These are phyloP conservation scores for Inga laurina DNA, from an alignment of 306 rosid genomes.

Conservation along the genomic window DNA sequence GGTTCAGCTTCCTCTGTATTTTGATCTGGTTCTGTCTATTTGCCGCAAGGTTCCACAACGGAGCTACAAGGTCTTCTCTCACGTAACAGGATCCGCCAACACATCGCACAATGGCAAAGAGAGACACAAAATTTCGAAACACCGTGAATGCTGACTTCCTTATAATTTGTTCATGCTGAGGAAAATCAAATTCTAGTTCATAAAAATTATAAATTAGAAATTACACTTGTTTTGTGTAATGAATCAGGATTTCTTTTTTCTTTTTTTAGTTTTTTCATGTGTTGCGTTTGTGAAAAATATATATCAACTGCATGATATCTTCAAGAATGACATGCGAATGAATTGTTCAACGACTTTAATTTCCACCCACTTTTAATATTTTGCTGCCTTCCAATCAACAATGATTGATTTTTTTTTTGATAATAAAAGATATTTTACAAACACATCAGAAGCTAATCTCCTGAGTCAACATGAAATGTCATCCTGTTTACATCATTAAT, in stretches of 20 bases:
- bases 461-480: too few relatives aligned
- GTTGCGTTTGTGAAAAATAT: not conserved
- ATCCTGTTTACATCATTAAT: too few relatives aligned
- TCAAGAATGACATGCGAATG: too few relatives aligned
- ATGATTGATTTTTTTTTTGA: too few relatives aligned
- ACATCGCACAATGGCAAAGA: not conserved
- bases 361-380: too few relatives aligned
- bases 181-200: not conserved
- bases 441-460: too few relatives aligned
- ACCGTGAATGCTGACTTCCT: not conserved
- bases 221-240: too few relatives aligned
- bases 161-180: not conserved
- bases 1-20: conserved; percentile 50
- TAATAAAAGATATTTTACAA: too few relatives aligned
- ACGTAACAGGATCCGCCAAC: not conserved
- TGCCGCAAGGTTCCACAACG: conserved; percentile 50
- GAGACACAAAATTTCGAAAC: not conserved
- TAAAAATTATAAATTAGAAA: too few relatives aligned
- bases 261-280: not conserved
- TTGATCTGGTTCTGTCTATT: conserved; percentile 40
- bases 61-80: conserved; percentile 37
- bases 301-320: not conserved
- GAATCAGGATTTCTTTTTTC: not conserved
- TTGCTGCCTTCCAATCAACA: too few relatives aligned
- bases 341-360: too few relatives aligned